A percentile compares a stretch with the other conserved stretches of the same genome.
phyloP scores from a whole-genome alignment of 2,329 filamentous ascomycete species.

The Cladophialophora chaetospira region DNA sequence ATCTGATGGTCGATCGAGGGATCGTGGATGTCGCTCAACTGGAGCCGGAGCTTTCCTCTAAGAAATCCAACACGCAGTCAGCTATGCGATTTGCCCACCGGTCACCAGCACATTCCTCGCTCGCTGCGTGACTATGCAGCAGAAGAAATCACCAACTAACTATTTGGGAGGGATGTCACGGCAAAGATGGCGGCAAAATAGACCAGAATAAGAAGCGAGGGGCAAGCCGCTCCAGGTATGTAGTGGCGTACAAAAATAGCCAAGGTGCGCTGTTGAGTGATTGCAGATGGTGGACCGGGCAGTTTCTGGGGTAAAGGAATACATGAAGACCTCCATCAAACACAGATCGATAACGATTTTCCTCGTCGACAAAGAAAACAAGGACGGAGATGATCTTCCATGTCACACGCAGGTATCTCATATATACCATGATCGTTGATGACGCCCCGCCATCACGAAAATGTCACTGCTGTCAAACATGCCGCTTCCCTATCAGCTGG shows the following conservation, averaged over 20 bases:
- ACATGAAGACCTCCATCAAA: neutral
- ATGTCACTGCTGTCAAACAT: slow-evolving; percentile 6
- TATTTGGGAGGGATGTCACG: neutral
- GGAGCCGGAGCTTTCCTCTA: slow-evolving; percentile 15
- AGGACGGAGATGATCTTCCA: neutral
- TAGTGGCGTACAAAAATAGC: neutral
- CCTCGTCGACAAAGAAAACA: neutral
- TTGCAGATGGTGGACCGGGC: neutral
- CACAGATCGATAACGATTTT: neutral
- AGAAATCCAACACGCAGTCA: slow-evolving; percentile 13
- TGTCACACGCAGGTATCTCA: slow-evolving; percentile 1
- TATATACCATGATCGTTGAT: neutral
- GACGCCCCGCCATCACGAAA: slow-evolving; percentile 4
- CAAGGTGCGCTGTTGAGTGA: neutral
- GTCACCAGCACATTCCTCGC: slow-evolving; percentile 13
- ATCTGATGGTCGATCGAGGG: slow-evolving; percentile 21
- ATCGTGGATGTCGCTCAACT: slow-evolving; percentile 10
- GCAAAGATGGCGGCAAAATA: neutral
- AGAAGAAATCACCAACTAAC: slow-evolving; percentile 1
- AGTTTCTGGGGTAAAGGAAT: slow-evolving; percentile 7
- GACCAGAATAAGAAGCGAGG: neutral
- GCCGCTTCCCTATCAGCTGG: neutral
- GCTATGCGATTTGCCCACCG: slow-evolving; percentile 17
- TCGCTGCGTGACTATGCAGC: slow-evolving; percentile 23
- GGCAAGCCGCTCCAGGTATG: neutral